Percentiles rank a stretch among this genome's conserved stretches.
Evolutionary conservation across 495 filamentous ascomycete genomes (phyloP).

Genomic region (Penicillium atrosanguineum): DNA sequence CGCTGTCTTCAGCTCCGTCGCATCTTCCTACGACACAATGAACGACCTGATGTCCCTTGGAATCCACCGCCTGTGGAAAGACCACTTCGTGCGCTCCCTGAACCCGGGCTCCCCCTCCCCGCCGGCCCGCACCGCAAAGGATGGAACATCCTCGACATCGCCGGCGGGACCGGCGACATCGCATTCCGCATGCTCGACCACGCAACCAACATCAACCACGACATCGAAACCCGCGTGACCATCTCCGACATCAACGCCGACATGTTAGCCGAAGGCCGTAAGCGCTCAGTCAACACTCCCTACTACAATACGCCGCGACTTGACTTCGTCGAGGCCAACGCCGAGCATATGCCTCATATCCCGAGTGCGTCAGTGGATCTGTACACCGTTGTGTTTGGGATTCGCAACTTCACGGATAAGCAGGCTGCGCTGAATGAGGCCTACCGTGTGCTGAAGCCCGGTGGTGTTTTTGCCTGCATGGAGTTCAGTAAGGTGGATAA

Average conservation of each 20-base stretch:
- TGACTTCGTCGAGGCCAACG: slow-evolving; percentile 85
- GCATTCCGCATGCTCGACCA: slow-evolving; percentile 96
- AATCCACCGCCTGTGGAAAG: slow-evolving; percentile 97
- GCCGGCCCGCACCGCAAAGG: slow-evolving; percentile 26
- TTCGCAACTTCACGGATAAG: slow-evolving; percentile 93
- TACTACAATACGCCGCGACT: slow-evolving; percentile 60
- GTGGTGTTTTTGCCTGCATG: slow-evolving; percentile 93
- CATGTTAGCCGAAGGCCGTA: slow-evolving; percentile 86
- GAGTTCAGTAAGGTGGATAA: slow-evolving; percentile 87
- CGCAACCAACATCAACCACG: slow-evolving; percentile 75
- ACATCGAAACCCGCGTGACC: slow-evolving; percentile 74
- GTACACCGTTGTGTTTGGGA: slow-evolving; percentile 97
- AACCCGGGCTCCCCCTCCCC: slow-evolving; percentile 71
- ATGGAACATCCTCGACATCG: slow-evolving; percentile 91
- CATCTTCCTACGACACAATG: slow-evolving; percentile 90
- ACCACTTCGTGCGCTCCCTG: slow-evolving; percentile 89
- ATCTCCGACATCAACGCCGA: slow-evolving; percentile 93
- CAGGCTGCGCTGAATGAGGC: slow-evolving; percentile 76
- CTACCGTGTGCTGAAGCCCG: slow-evolving; percentile 84
- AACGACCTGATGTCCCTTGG: slow-evolving; percentile 99
- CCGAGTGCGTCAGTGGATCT: slow-evolving; percentile 69
- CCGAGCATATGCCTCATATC: slow-evolving; percentile 71
- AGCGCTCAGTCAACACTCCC: slow-evolving; percentile 61
- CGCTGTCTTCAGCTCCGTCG: slow-evolving; percentile 92
- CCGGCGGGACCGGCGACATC: slow-evolving; percentile 96